Evolutionary conservation across 257 asterid species (phyloP).

Genomic region (Solanum ossicruentum): DNA sequence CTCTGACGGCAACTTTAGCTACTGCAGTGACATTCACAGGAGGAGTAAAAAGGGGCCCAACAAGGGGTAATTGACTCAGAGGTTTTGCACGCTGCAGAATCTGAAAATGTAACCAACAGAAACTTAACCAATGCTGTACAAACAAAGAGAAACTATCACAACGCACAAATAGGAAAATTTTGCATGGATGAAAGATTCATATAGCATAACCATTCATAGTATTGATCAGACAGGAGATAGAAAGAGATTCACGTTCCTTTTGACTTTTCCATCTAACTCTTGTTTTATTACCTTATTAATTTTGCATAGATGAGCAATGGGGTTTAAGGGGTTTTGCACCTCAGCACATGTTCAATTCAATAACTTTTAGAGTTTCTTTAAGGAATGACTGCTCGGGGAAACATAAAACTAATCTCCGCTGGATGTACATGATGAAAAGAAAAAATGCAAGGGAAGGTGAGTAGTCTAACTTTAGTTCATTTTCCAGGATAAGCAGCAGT

Average conservation of each 20-base stretch:
- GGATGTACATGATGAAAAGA: neutral
- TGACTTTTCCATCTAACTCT: neutral
- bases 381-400: neutral
- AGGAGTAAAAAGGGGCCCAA: conserved; percentile 76
- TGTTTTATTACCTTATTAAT: neutral
- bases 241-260: neutral
- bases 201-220: neutral
- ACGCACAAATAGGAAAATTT: neutral
- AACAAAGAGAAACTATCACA: neutral
- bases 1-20: conserved; percentile 83
- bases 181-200: neutral
- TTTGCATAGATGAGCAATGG: neutral
- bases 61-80: conserved; percentile 54
- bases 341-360: neutral
- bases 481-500: neutral
- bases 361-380: neutral
- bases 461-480: neutral
- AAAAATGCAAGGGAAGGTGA: neutral
- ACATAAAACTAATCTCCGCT: neutral
- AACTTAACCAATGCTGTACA: neutral
- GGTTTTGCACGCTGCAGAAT: conserved; percentile 64
- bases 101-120: conserved; percentile 25
- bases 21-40: conserved; percentile 75
- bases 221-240: neutral
- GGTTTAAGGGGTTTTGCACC: neutral